These are phyloP conservation scores for Coniophora puteana DNA, from an alignment of 1,284 basidiomycete genomes.

Conservation along the genomic window DNA sequence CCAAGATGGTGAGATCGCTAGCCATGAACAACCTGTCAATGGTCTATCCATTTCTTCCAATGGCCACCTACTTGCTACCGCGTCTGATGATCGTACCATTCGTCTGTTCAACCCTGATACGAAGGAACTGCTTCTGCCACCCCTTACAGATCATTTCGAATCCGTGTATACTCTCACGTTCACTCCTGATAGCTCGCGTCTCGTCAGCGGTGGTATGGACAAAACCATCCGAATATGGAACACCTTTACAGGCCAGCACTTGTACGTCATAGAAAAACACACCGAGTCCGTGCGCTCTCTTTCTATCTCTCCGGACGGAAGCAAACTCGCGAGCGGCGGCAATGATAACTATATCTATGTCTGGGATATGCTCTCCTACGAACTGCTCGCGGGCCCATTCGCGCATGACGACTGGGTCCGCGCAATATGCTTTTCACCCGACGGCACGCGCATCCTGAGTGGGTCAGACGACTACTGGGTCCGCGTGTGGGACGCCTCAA, in stretches of 20 bases:
- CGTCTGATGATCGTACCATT: constrained; percentile 8
- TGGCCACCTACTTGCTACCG: constrained; percentile 10
- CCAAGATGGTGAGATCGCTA: too few relatives aligned
- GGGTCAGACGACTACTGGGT: constrained; percentile 4
- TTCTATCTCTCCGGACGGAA: constrained; percentile 6
- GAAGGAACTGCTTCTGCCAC: not conserved
- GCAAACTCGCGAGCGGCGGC: not conserved
- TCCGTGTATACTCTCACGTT: constrained; percentile 6
- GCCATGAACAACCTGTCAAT: too few relatives aligned
- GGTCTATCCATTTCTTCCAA: not conserved
- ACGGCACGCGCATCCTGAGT: constrained; percentile 2
- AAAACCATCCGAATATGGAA: constrained; percentile 11
- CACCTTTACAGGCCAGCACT: not conserved
- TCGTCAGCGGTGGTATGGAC: constrained; percentile 6
- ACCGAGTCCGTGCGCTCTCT: not conserved
- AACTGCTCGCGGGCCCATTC: not conserved
- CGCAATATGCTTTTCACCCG: too few relatives aligned
- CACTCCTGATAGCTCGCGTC: constrained; percentile 8
- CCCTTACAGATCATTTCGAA: constrained; percentile 2
- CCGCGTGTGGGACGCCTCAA: constrained; percentile 6
- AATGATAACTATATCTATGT: not conserved
- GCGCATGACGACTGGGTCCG: not conserved
- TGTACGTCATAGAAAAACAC: not conserved
- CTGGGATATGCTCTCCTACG: not conserved
- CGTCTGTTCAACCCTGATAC: constrained; percentile 8